Conservation (phyloP, 2,329 filamentous ascomycete genomes). For the Tolypocladium ophioglossoides region DNA sequence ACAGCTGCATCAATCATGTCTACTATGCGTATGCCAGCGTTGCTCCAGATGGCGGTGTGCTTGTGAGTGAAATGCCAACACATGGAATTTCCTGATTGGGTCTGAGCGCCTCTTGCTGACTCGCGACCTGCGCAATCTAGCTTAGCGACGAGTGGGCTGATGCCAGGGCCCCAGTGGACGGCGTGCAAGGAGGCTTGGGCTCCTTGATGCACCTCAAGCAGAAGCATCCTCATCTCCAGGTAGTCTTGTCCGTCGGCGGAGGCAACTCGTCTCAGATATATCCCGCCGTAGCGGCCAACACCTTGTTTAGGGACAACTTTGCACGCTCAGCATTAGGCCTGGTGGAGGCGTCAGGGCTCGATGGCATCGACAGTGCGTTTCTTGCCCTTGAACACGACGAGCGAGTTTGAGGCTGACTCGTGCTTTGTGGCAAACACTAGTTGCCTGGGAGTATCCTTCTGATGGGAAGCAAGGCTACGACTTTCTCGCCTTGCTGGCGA, state of each 20-base stretch:
- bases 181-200: slow-evolving; percentile 58
- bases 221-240: slow-evolving; percentile 57
- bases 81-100: background rate
- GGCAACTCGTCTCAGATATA: slow-evolving; percentile 55
- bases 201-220: slow-evolving; percentile 65
- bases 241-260: slow-evolving; percentile 71
- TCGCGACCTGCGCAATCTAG: slow-evolving; percentile 30
- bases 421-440: slow-evolving; percentile 29
- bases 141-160: slow-evolving; percentile 74
- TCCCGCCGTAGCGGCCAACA: slow-evolving; percentile 52
- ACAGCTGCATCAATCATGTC: slow-evolving; percentile 67
- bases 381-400: background rate
- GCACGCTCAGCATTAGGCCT: slow-evolving; percentile 55
- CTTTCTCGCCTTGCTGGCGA: slow-evolving; percentile 58
- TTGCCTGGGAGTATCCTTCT: slow-evolving; percentile 72
- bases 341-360: slow-evolving; percentile 55
- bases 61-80: slow-evolving; percentile 44
- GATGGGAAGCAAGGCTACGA: slow-evolving; percentile 55
- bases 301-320: slow-evolving; percentile 56
- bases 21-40: slow-evolving; percentile 78
- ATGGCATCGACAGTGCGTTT: slow-evolving; percentile 57
- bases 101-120: slow-evolving; percentile 11
- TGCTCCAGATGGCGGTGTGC: slow-evolving; percentile 59
- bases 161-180: slow-evolving; percentile 60
- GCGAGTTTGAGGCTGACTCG: background rate